phyloP scores from a whole-genome alignment of 2,329 filamentous ascomycete species.

The Paecilomyces variotii region DNA sequence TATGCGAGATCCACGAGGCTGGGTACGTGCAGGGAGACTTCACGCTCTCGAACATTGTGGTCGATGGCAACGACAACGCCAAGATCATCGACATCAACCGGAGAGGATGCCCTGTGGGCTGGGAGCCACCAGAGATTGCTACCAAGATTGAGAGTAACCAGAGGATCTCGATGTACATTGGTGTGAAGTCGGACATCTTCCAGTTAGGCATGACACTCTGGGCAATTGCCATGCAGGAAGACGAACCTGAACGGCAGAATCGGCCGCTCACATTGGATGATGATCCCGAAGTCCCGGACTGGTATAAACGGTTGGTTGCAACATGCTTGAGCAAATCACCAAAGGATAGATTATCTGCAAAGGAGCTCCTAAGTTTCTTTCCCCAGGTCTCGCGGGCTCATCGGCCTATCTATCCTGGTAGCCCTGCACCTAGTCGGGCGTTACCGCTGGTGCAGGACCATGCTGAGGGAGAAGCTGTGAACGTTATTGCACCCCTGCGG shows the following conservation, averaged over 20 bases:
- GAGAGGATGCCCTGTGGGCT: slow-evolving; percentile 91
- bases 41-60: slow-evolving; percentile 92
- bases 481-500: background rate
- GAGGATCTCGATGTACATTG: slow-evolving; percentile 92
- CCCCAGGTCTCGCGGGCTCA: slow-evolving; percentile 33
- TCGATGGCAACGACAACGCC: slow-evolving; percentile 74
- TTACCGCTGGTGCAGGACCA: background rate
- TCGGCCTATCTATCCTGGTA: background rate
- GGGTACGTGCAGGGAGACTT: slow-evolving; percentile 98
- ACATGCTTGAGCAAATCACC: slow-evolving; percentile 71
- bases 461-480: background rate
- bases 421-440: background rate
- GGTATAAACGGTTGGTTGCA: slow-evolving; percentile 68
- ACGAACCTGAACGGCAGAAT: slow-evolving; percentile 76
- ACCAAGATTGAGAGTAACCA: slow-evolving; percentile 80
- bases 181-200: slow-evolving; percentile 92
- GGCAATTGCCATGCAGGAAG: slow-evolving; percentile 77
- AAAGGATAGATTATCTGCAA: slow-evolving; percentile 63
- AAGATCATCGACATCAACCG: slow-evolving; percentile 99
- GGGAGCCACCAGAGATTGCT: slow-evolving; percentile 91
- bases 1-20: slow-evolving; percentile 88
- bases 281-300: slow-evolving; percentile 57
- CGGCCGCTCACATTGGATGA: slow-evolving; percentile 58
- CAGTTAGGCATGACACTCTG: slow-evolving; percentile 97
- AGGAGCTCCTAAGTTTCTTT: slow-evolving; percentile 62